Evolutionary conservation across 805 yeast genomes (phyloP), one percentile per base, ranked within the genome.

Genomic region (Spathaspora boniae): DNA sequence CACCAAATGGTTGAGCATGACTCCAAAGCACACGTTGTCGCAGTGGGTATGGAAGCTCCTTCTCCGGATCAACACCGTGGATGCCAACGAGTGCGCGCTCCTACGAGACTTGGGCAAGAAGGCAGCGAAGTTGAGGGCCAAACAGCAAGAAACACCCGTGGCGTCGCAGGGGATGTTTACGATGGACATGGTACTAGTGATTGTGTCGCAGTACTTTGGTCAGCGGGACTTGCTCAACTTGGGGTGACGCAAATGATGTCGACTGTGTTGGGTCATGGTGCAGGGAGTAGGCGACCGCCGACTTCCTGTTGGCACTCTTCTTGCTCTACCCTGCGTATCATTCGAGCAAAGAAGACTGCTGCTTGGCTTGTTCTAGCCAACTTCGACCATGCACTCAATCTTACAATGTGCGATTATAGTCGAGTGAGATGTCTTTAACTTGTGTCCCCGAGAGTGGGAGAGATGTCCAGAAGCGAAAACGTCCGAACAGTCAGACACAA

Each of bases 51-150:
- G 60, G 51, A 37, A 45, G 14, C 38, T 58, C 7, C 51, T 67
- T 26, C 42, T 64, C 15, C 48, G 70, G 18, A 41, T 65, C n/a
- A 44, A 44, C 22, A 49, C 51, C 2, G 40, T 67, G 17, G 69
- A 65, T 23, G 48, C 50, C 17, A 51, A 47, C 31, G 72, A 67
- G 37, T 22, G 46, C 16, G 48, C 68, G 4, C 44, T 63, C 9
- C 47, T 67, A 16, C 50, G 72, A 20, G 65, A 56, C 6, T 49
- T 67, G 38, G 71, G 60, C 2, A 50, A 53, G 38, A 67, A 67
- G 44, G 72, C 73, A 2, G 35, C 49, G 11, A 62, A 59, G 30
- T 38, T 65, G 11, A 38, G 29, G 24, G 15, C 23, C 6, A 34
- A 26, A 30, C 25, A 15, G 18, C 16, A 17, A n/a, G 29, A 38